Evolutionary conservation across 345 rosid species (phyloP), one percentile per base, ranked within the genome.

Genomic region (Syzygium grande): DNA sequence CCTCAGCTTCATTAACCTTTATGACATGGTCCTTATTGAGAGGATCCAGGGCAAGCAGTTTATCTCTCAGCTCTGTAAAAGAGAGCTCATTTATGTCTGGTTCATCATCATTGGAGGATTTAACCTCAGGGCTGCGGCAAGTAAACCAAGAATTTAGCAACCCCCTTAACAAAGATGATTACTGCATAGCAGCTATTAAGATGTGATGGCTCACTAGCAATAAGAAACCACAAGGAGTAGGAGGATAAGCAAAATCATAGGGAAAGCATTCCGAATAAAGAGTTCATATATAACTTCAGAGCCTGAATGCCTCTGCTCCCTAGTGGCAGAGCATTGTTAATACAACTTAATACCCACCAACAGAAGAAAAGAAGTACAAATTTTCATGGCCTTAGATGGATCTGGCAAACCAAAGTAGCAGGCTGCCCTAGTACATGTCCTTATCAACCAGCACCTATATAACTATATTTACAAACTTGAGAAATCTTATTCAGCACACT

Each of bases 41-140:
- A 91, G 99, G 99, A 93, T 97, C 98, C 30, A 98, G 93, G 85
- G 98, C 96, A 89, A 95, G 94, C 87, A 98, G 90, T 89, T 98
- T 94, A 88, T 98, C 99, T 92, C 99, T 96, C 90, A 97, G 86
- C 92, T 97, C 99, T 7, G 98, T 95, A 86, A 96, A 98, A 51
- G 98, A 91, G 85, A 96, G 94, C 87, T 94, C 97, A 87, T 92
- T 92, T 86, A 96, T 90, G 88, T 93, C 93, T 86, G 92, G 88
- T 86, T 95, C 95, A 53, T 87, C 88, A 85, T 86, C 86, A 38
- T 92, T 92, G 22, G 89, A 86, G 88, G 96, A 91, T 90, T 92
- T 91, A 89, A 90, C 93, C 83, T 91, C 91, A 85, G 89, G 89
- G 90, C 99, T 96, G 94, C 84, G 80, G 89, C 34, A 89, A 88